Base-by-base conservation (phyloP, 2,329 filamentous ascomycete species). In the Penicillium sclerotigenum region DNA sequence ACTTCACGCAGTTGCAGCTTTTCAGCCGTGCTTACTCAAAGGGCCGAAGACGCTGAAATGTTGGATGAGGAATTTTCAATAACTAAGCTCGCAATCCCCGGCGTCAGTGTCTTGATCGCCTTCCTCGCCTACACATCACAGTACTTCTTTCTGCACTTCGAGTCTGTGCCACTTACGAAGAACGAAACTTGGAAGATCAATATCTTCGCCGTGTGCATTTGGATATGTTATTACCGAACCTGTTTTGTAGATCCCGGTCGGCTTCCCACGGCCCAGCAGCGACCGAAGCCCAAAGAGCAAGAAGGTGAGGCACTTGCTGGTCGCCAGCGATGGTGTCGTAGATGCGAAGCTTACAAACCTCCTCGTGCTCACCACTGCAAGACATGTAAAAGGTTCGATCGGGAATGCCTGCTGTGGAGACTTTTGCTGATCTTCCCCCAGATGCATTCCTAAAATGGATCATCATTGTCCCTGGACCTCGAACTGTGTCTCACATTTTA, bases 381-480 rank as follows among this genome's bases (percentile, higher is more conserved):
- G 65, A 79, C 79, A 18, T 87, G 85, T 69, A 76, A 79, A 68
- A 81, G 83, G 84, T 83, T 56, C 52, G 71, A 40, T 38, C 11
- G 3, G 8, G n/a, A 11, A 31, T 16, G 2, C 13, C n/a, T 31
- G 8, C 18, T 22, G 16, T 18, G 8, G 40, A n/a, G 1, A 38
- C 7, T 16, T 37, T 29, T 34, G 46, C 59, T 67, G 18, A 67
- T 47, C 11, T n/a, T 18, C 13, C 14, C 26, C 16, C 47, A 84
- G 82, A 72, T 85, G 83, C 63, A 81, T 86, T 47, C 82, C 82
- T 0, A 86, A 85, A 69, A 86, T 86, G 83, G 83, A 86, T 68
- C 83, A 86, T 66, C 85, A 87, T 67, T 87, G 85, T 67, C 83
- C 84, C 7, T 87, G 85, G 85, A 87, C 84, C 24, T 76, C 74